A percentile compares a stretch with the other conserved stretches of the same genome.
These are phyloP conservation scores for Phaffia rhodozyma DNA, from an alignment of 1,284 basidiomycete species.

Conservation along the genomic window DNA sequence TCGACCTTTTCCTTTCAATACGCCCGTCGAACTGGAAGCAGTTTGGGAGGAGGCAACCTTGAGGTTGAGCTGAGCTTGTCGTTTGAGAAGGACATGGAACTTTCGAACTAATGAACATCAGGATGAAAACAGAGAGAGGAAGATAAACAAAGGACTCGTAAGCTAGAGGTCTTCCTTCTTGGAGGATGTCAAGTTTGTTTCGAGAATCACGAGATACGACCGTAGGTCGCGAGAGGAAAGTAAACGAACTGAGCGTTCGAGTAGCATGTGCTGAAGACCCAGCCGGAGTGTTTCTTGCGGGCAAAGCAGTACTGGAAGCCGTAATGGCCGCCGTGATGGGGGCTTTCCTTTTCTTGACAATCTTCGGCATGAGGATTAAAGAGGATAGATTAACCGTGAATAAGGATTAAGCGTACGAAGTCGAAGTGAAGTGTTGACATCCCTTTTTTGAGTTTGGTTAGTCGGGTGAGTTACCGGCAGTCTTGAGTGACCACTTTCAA, in stretches of 20 bases:
- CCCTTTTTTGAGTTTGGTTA: no score
- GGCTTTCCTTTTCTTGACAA: conserved; percentile 4
- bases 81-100: conserved; percentile 33
- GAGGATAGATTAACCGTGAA: no score
- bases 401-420: no score
- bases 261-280: conserved; percentile 12
- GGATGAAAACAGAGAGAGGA: background rate
- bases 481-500: no score
- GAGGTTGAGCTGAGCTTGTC: conserved; percentile 23
- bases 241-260: conserved; percentile 9
- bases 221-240: no score
- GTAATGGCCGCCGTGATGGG: conserved; percentile 5
- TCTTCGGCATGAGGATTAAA: conserved; percentile 2
- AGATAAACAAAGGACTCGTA: background rate
- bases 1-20: conserved; percentile 4
- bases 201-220: no score
- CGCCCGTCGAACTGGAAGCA: background rate
- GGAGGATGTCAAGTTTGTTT: no score
- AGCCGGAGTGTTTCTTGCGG: conserved; percentile 1
- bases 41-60: conserved; percentile 14
- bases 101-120: conserved; percentile 6
- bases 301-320: background rate
- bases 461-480: no score
- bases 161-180: no score
- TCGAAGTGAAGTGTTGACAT: no score